Evolutionary conservation across 164 flowering plant genomes (phyloP).

Genomic region (Vitis rotundifolia): DNA sequence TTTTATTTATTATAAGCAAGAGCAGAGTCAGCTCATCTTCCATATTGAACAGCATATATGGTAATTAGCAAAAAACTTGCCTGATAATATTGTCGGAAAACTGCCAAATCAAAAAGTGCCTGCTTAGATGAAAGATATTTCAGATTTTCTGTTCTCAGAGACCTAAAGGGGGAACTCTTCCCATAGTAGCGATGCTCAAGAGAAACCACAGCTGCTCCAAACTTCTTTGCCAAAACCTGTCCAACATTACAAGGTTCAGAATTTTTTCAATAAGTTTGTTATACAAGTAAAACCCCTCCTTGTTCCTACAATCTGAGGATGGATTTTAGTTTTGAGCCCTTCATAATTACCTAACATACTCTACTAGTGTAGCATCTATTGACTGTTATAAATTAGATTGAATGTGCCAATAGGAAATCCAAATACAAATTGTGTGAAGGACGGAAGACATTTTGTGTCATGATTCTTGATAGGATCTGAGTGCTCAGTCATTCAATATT

Average conservation of each 20-base stretch:
- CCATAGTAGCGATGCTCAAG: constrained; percentile 99
- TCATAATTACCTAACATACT: too few relatives aligned
- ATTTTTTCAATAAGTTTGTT: not conserved
- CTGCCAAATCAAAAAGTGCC: constrained; percentile 93
- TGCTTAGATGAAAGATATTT: constrained; percentile 90
- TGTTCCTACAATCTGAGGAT: not conserved
- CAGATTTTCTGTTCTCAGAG: constrained; percentile 65
- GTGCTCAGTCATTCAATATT: too few relatives aligned
- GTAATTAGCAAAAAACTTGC: constrained; percentile 26
- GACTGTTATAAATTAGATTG: too few relatives aligned
- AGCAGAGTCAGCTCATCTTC: too few relatives aligned
- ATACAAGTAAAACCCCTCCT: not conserved
- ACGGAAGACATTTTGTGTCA: too few relatives aligned
- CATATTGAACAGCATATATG: too few relatives aligned
- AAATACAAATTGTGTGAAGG: too few relatives aligned
- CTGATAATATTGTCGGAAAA: constrained; percentile 88
- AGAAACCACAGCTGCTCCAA: constrained; percentile 94
- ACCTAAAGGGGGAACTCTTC: constrained; percentile 85
- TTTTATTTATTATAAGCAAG: too few relatives aligned
- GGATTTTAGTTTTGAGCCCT: too few relatives aligned
- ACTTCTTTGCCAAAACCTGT: constrained; percentile 92
- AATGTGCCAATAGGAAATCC: too few relatives aligned
- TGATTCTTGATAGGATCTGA: too few relatives aligned
- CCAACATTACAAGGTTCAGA: constrained; percentile 4
- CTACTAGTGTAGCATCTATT: too few relatives aligned